A percentile compares a stretch with the other conserved stretches of the same genome.
Evolutionary conservation across 441 rosid genomes (phyloP).

Genomic region (Jatropha podagrica): DNA sequence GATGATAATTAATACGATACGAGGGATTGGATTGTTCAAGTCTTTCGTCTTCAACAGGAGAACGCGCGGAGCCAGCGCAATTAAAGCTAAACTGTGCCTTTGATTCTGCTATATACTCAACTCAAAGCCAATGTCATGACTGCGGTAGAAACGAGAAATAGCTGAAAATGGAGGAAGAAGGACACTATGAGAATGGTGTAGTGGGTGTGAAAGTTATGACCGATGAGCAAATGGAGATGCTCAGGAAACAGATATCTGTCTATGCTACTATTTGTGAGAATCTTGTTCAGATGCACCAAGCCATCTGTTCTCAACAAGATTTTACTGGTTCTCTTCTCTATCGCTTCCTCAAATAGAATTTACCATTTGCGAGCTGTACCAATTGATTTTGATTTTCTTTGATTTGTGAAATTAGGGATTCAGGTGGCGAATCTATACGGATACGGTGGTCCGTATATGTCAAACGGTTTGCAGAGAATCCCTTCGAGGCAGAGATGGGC

Average conservation of each 20-base stretch:
- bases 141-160: no score
- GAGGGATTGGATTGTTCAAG: background rate
- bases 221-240: conserved; percentile 84
- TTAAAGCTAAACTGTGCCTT: conserved; percentile 16
- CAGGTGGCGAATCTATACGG: conserved; percentile 30
- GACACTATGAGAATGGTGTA: conserved; percentile 14
- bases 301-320: conserved; percentile 48
- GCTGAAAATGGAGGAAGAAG: conserved; percentile 27
- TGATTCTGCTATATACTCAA: background rate
- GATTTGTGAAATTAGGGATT: conserved; percentile 31
- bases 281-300: conserved; percentile 68
- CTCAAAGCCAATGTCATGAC: no score
- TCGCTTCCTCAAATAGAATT: background rate
- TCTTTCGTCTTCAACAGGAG: background rate
- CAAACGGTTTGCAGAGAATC: conserved; percentile 43
- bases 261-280: conserved; percentile 63
- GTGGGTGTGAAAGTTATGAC: conserved; percentile 73
- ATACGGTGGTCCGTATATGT: conserved; percentile 48
- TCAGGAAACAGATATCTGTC: conserved; percentile 82
- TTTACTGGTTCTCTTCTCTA: conserved; percentile 36
- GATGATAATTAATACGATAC: no score
- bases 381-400: background rate
- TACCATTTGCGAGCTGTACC: no score
- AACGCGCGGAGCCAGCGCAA: conserved; percentile 29
- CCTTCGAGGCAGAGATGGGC: conserved; percentile 82